Evolutionary conservation across 2,329 filamentous ascomycete genomes (phyloP), one percentile per base, ranked within the genome.

Genomic region (Ophiostoma australiae): DNA sequence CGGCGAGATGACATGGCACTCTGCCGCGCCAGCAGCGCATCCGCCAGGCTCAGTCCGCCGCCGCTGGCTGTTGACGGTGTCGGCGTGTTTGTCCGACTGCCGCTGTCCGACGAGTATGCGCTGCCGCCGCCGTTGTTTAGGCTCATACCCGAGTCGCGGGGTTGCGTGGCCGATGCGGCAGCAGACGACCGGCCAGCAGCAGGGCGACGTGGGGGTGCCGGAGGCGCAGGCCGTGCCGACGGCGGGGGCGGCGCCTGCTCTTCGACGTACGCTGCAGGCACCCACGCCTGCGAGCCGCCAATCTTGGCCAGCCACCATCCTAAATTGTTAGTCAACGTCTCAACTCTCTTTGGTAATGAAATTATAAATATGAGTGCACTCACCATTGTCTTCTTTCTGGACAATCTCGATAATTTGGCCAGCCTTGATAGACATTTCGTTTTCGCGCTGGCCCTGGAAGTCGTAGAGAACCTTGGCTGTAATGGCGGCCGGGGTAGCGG

Each of bases 241-340:
- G 87, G 85, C 1, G 87, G 84, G 58, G 85, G 84, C 23, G 88
- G 84, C 10, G 84, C 82, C 78, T 91, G 86, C 80, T 97, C 94
- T 80, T 98, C 91, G 10, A 99, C 90, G 77, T 99, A 99, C 27
- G 94, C 93, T 27, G 94, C 91, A 0, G 95, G 95, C 3, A 95
- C 89, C 95, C 95, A 99, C 69, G 93, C 95, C 80, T 95, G 92
- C n/a, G 87, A 87, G 4, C 76, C 75, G 6, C 75, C 81, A 73
- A 90, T 91, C 83, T 93, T 94, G 74, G 90, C 95, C 67, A 98
- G 85, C 94, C 94, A 98, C 95, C 95, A 99, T 70, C 95, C 63
- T 66, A 17, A 10, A 37, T 15, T 39, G 94, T 97, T n/a, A 48
- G 17, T n/a, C 15, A 5, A 23, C 2, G 13, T 31, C 27, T 5